phyloP scores from a whole-genome alignment of 805 yeast species.

The Komagataella ulmi region DNA sequence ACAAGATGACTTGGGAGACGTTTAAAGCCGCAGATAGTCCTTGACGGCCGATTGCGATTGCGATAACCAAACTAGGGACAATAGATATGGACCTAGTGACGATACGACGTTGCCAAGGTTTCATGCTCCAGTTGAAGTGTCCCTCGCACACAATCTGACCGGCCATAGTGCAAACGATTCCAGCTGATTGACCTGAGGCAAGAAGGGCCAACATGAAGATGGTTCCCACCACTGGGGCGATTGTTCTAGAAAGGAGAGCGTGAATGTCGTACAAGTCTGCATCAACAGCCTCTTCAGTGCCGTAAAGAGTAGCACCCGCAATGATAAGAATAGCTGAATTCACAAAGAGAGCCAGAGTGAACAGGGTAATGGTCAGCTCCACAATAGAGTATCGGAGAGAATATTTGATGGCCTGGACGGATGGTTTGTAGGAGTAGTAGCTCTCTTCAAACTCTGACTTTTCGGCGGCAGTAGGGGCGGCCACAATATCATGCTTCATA shows the following conservation, averaged over 20 bases:
- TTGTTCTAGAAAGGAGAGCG: conserved; percentile 33
- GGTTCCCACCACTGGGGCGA: conserved; percentile 69
- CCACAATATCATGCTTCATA: conserved; percentile 19
- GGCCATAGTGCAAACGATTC: conserved; percentile 80
- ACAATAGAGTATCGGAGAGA: conserved; percentile 54
- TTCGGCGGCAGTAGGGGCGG: conserved; percentile 1
- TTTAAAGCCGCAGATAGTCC: conserved; percentile 65
- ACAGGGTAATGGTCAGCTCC: conserved; percentile 52
- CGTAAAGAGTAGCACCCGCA: conserved; percentile 63
- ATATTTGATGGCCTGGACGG: conserved; percentile 50
- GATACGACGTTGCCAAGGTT: conserved; percentile 72
- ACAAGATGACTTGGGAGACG: conserved; percentile 67
- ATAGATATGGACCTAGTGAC: conserved; percentile 63
- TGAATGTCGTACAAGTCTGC: conserved; percentile 75
- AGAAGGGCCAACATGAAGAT: conserved; percentile 71
- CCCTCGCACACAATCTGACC: conserved; percentile 88
- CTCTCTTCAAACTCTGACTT: conserved; percentile 18
- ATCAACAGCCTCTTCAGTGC: conserved; percentile 44
- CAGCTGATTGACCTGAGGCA: conserved; percentile 73
- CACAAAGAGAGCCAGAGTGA: conserved; percentile 72
- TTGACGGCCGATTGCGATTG: conserved; percentile 48
- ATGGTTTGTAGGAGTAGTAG: conserved; percentile 46
- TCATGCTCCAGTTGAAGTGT: conserved; percentile 62
- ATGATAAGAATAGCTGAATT: conserved; percentile 70
- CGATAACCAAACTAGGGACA: conserved; percentile 59